Conservation (phyloP, 768 basidiomycete species). For the Termitomyces sp. region DNA sequence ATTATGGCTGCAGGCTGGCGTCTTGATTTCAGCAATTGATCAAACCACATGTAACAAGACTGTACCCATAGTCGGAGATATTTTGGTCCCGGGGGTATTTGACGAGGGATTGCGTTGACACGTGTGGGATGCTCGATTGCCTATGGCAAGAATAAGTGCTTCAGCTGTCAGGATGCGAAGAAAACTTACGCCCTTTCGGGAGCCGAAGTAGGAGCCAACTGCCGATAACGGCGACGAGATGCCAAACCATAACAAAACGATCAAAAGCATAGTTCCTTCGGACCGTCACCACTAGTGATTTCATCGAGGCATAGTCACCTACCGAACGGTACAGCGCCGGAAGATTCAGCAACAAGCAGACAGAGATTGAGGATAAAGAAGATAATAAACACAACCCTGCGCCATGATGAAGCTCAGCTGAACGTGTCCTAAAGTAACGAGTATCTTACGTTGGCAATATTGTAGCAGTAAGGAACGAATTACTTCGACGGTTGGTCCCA, state of each 20-base stretch:
- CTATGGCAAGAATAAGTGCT: slow-evolving; percentile 29
- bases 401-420: slow-evolving; percentile 1
- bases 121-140: slow-evolving; percentile 76
- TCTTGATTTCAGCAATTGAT: background rate
- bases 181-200: slow-evolving; percentile 72
- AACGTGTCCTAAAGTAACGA: background rate
- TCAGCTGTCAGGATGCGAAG: background rate
- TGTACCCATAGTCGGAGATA: slow-evolving; percentile 78
- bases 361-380: slow-evolving; percentile 92
- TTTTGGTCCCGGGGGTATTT: slow-evolving; percentile 84
- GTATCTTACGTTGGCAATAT: slow-evolving; percentile 72
- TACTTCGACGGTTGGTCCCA: slow-evolving; percentile 72
- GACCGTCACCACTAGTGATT: background rate
- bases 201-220: slow-evolving; percentile 81
- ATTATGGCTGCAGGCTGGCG: slow-evolving; percentile 63
- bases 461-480: slow-evolving; percentile 84
- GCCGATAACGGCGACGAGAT: slow-evolving; percentile 89
- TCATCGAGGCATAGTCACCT: slow-evolving; percentile 11
- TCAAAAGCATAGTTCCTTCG: slow-evolving; percentile 76
- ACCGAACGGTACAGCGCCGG: slow-evolving; percentile 96
- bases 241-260: slow-evolving; percentile 86
- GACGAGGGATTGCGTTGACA: slow-evolving; percentile 92
- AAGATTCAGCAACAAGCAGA: slow-evolving; percentile 78
- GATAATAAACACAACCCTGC: slow-evolving; percentile 73
- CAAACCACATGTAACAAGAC: slow-evolving; percentile 14